A percentile compares a stretch with the other conserved stretches of the same genome.
Evolutionary conservation across 257 asterid genomes (phyloP).

Genomic region (Ballota nigra): DNA sequence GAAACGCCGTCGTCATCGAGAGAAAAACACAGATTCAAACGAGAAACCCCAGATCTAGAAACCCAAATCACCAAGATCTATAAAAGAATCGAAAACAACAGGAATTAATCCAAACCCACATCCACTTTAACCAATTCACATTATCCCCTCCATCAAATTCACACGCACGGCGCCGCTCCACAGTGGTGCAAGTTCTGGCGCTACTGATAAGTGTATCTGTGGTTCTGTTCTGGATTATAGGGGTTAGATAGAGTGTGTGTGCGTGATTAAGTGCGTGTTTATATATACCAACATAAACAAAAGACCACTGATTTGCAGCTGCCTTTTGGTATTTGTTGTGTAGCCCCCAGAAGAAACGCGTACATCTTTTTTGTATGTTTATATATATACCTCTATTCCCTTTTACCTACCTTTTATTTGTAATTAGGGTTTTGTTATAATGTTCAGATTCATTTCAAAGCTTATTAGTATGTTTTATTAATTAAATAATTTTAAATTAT

Average conservation of each 20-base stretch:
- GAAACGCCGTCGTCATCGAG: constrained; percentile 68
- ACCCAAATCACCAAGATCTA: constrained; percentile 49
- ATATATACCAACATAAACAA: constrained; percentile 5
- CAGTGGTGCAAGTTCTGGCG: constrained; percentile 3
- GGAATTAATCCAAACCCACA: constrained; percentile 15
- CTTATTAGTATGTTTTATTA: not conserved
- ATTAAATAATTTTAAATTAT: too few relatives aligned
- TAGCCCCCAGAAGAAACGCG: constrained; percentile 11
- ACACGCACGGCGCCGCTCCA: not conserved
- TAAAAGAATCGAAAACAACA: not conserved
- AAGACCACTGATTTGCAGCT: constrained; percentile 37
- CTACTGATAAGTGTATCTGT: constrained; percentile 27
- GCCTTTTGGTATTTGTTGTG: constrained; percentile 24
- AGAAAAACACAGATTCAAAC: constrained; percentile 28
- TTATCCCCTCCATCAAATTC: constrained; percentile 21
- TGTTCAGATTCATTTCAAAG: not conserved
- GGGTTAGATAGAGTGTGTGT: constrained; percentile 22
- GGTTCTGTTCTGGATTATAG: not conserved
- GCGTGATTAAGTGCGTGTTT: constrained; percentile 11
- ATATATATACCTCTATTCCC: not conserved
- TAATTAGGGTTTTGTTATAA: not conserved
- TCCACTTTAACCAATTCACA: constrained; percentile 35
- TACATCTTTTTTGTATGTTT: constrained; percentile 10
- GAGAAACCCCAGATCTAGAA: constrained; percentile 70
- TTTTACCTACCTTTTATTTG: not conserved